Evolutionary conservation across 306 rosid genomes (phyloP).

Genomic region (Inga oerstediana): DNA sequence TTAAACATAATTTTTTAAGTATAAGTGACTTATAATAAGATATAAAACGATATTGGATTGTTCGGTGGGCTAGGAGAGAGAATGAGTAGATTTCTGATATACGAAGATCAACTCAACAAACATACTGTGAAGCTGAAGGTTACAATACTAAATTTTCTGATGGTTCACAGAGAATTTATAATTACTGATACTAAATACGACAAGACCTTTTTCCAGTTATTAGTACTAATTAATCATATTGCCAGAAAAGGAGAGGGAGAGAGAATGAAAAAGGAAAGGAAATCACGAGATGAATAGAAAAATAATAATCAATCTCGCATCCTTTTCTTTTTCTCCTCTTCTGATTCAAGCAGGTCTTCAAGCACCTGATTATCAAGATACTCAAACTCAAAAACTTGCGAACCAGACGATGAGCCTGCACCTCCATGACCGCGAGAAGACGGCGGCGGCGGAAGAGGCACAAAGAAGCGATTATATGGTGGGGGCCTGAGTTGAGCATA

Average conservation of each 20-base stretch:
- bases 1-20: too few relatives aligned
- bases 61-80: neutral
- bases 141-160: neutral
- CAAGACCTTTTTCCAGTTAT: neutral
- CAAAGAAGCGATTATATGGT: constrained; percentile 60
- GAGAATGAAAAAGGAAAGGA: neutral
- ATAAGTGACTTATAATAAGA: too few relatives aligned
- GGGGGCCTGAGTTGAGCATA: constrained; percentile 62
- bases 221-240: neutral
- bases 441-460: constrained; percentile 36
- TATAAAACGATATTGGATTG: neutral
- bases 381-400: constrained; percentile 66
- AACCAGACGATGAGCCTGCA: constrained; percentile 35
- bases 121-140: neutral
- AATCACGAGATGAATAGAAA: neutral
- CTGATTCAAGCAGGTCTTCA: constrained; percentile 77
- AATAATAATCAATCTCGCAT: neutral
- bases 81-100: neutral
- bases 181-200: neutral
- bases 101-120: neutral
- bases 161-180: neutral
- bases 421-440: constrained; percentile 16
- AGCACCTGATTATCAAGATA: constrained; percentile 69
- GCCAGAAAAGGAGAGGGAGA: neutral
- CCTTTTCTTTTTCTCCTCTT: constrained; percentile 50